phyloP scores from a whole-genome alignment of 805 yeast genomes.

The Saccharomyces paradoxus region DNA sequence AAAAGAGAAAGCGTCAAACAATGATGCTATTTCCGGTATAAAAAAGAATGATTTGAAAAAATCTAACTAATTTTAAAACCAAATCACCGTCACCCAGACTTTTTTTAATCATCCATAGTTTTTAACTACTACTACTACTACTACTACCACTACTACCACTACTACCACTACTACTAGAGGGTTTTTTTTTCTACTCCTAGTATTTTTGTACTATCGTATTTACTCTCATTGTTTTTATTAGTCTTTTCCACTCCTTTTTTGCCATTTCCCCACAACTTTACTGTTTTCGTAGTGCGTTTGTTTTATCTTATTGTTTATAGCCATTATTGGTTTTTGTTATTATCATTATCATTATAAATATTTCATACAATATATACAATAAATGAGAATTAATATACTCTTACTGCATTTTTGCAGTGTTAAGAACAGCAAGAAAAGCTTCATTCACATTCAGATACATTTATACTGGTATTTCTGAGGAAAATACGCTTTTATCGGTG shows the following conservation, averaged over 20 bases:
- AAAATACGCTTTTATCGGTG: not conserved
- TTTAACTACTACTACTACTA: not conserved
- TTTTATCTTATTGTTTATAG: not conserved
- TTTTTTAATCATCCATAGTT: not conserved
- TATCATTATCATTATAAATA: not conserved
- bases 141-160: not conserved
- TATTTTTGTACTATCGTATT: not conserved
- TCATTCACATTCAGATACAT: not conserved
- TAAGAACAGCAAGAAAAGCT: not conserved
- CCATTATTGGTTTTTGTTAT: not conserved
- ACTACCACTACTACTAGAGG: not conserved
- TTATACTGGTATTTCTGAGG: not conserved
- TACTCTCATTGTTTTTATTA: not conserved
- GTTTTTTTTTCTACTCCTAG: not conserved
- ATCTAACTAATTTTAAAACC: not conserved
- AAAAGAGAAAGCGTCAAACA: conserved; percentile 42
- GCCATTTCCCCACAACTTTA: not conserved
- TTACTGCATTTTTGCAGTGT: not conserved
- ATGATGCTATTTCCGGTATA: conserved; percentile 34
- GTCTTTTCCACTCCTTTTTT: not conserved
- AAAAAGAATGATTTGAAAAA: not conserved
- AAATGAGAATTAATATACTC: not conserved
- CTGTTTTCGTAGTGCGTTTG: not conserved
- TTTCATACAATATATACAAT: not conserved
- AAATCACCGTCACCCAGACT: not conserved